Base-by-base conservation (phyloP, 2,329 filamentous ascomycete genomes). In the Lithohypha guttulata region DNA sequence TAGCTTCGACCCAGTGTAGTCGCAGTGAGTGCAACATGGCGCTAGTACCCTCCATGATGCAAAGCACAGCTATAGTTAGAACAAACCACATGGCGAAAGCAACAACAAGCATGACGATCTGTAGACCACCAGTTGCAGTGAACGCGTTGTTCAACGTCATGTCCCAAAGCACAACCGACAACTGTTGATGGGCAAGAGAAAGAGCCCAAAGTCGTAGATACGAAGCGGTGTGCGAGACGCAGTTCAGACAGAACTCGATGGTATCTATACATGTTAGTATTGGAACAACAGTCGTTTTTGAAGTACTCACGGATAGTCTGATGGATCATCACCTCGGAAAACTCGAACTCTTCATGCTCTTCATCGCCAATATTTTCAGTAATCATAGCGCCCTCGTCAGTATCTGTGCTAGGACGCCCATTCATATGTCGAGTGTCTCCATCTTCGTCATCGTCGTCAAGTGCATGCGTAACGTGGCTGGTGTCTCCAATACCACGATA, bases 171-270 rank as follows among this genome's bases (percentile, higher is more conserved):
- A 98, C 91, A 49, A 87, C 81, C 34, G 85, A 94, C 44, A 98
- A 79, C 72, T 96, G 91, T 62, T 98, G 91, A 70, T 98, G 91
- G 21, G 91, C 91, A 44, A 98, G 79, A 2, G 91, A 98, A 53
- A 98, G 64, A 21, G 91, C 91, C 91, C 91, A 98, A 30, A 98
- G 82, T 70, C 91, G 91, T 33, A 98, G 81, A 64, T 98, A 98
- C 1, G 91, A 98, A 3, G 91, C 91, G 3, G 93, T 98, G 66
- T 98, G 91, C 20, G 91, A 98, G 47, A 98, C 89, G 61, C 89
- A 96, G 71, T 98, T 98, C 53, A 98, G 73, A 59, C 91, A 98
- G 69, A 98, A 98, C 72, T 98, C 85, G 39, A 51, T 46, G 17
- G 45, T 47, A 44, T 51, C 43, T 49, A 36, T 5, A 19, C 22